Base-by-base conservation (phyloP, 2,329 filamentous ascomycete genomes). In the Pyrenochaeta sp. region DNA sequence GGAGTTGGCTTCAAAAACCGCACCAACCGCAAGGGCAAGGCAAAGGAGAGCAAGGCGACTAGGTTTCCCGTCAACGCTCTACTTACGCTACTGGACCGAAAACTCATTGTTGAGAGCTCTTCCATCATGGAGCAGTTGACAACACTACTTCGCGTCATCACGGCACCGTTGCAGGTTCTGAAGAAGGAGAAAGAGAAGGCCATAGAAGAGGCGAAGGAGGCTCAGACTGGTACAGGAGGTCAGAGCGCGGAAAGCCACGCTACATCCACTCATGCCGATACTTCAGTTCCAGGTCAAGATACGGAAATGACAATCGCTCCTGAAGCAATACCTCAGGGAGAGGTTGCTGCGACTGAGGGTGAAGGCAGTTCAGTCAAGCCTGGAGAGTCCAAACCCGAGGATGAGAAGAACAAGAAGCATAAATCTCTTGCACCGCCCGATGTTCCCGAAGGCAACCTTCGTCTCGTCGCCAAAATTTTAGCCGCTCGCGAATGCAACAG, bases 31-130 rank as follows among this genome's bases (percentile, higher is more conserved):
- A 98, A 97, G 80, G 92, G 92, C 69, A 98, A 98, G 77, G 86
- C 83, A 51, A 95, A 94, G 78, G 94, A 97, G 65, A 87, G 83
- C 65, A 96, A 91, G 77, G 89, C 91, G 28, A 89, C 90, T 66
- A 95, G 92, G 74, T 99, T 91, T 74, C 93, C 96, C 9, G 86
- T 99, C 74, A 99, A 99, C 75, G 93, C 93, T 13, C 82, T 99
- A 30, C 84, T 99, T 46, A 90, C 88, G 60, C 84, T 99, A 5
- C 85, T 99, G 24, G 95, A 98, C 74, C 91, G 95, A n/a, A 91
- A 93, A 64, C 83, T 98, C 60, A 93, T 99, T 64, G 96, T 97
- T 80, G 95, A 99, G 79, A 99, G 93, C 78, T 93, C 94, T n/a
- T 85, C 89, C 6, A 94, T 97, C 55, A 98, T 99, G 93, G 94